Evolutionary conservation across 1,284 basidiomycete genomes (phyloP).

Genomic region (Puccinia novopanici): DNA sequence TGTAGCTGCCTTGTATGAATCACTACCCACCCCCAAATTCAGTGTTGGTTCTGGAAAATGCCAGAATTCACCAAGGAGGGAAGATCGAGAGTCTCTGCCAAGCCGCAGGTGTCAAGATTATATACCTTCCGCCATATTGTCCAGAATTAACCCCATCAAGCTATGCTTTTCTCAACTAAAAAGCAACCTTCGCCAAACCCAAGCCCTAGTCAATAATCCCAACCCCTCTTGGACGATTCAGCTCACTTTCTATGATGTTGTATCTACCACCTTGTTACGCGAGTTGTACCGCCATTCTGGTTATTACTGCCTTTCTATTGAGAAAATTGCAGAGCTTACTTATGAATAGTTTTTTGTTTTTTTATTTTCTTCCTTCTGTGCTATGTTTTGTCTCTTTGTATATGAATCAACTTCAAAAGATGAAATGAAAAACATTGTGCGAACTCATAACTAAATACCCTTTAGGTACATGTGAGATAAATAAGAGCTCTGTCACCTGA

Average conservation of each 20-base stretch:
- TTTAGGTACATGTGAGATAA: too few species aligned
- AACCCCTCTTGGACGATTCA: not conserved
- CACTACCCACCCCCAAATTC: not conserved
- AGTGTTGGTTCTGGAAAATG: not conserved
- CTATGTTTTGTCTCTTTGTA: too few species aligned
- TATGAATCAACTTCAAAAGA: too few species aligned
- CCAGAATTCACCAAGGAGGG: slow-evolving; percentile 5
- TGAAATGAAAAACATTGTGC: too few species aligned
- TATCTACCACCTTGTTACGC: not conserved
- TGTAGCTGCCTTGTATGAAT: slow-evolving; percentile 28
- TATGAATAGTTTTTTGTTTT: not conserved
- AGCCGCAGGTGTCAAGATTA: not conserved
- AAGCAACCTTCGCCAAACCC: not conserved
- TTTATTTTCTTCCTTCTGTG: not conserved
- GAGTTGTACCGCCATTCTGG: not conserved
- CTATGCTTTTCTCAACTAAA: not conserved
- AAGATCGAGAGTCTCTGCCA: not conserved
- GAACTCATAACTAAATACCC: too few species aligned
- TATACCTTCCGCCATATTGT: slow-evolving; percentile 10
- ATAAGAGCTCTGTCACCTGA: too few species aligned
- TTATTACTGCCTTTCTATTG: not conserved
- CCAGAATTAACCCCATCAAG: slow-evolving; percentile 26
- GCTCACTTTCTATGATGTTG: not conserved
- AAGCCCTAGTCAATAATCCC: not conserved
- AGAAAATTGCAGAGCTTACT: not conserved